Evolutionary conservation across 257 asterid species (phyloP), one percentile per base, ranked within the genome.

Genomic region (Solanum phureja): DNA sequence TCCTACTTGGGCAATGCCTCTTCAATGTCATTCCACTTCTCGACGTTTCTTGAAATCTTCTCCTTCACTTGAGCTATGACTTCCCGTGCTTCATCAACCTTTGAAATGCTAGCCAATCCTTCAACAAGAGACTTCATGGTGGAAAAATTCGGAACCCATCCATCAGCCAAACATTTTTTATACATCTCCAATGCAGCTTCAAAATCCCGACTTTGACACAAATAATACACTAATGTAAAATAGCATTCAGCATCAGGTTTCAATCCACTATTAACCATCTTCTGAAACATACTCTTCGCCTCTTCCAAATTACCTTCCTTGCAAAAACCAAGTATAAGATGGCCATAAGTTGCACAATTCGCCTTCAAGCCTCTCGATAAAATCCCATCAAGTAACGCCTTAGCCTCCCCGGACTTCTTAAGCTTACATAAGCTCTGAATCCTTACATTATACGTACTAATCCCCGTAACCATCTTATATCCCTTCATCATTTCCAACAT

Each of bases 391-490:
- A 95, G 86, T 87, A 97, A 90, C 3, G 95, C 98, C 93, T 92
- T 95, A 0, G 98, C 99, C 88, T 97, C 99, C 4, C 46, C 66
- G 7, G 94, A 72, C 86, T 98, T 91, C 82, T 87, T 87, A 12
- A 95, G 93, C 90, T 97, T 95, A 89, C 99, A 97, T 87, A 97
- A 89, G 89, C 96, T 90, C 92, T 89, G 90, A 33, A 97, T 97
- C 91, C 98, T 91, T 8, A 88, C 92, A 77, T 97, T 97, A 82
- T 95, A 92, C 8, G 91, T 93, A 83, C 92, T 86, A 77, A 95
- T 88, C 81, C 96, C 95, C 0, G 90, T 92, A 11, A 33, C 52
- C 69, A 95, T 85, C 3, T 88, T 89, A 38, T 90, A 86, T n/a
- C 87, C 89, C 89, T 91, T 90, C 99, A 97, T 97, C 93, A 94